A percentile compares a stretch with the other conserved stretches of the same genome.
These are phyloP conservation scores for Ophiostoma tasmaniense DNA, from an alignment of 2,329 filamentous ascomycete species.

Conservation along the genomic window DNA sequence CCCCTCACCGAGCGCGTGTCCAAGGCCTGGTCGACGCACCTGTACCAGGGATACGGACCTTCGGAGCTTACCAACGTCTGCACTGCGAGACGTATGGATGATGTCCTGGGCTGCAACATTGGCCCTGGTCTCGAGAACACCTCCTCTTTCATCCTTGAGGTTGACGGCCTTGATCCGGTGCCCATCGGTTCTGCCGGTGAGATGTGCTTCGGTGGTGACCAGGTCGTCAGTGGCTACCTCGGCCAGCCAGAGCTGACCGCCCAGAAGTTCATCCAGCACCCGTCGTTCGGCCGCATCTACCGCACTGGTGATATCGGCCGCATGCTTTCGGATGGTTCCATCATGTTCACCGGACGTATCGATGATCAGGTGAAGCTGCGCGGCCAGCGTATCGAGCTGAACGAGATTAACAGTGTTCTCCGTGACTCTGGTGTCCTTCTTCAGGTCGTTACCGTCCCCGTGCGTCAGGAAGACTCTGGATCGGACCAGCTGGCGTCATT, in stretches of 20 bases:
- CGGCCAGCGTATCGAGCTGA: slow-evolving; percentile 70
- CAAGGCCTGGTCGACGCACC: slow-evolving; percentile 55
- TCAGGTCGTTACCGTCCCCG: slow-evolving; percentile 58
- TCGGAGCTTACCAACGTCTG: slow-evolving; percentile 86
- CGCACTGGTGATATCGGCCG: slow-evolving; percentile 75
- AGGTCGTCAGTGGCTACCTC: slow-evolving; percentile 69
- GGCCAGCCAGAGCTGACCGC: slow-evolving; percentile 53
- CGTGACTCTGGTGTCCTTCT: slow-evolving; percentile 42
- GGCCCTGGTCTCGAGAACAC: slow-evolving; percentile 68
- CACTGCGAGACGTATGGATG: slow-evolving; percentile 57
- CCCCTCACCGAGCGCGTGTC: slow-evolving; percentile 68
- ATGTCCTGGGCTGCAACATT: slow-evolving; percentile 64
- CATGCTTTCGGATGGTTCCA: slow-evolving; percentile 65
- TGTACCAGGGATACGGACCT: slow-evolving; percentile 78
- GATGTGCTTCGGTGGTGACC: slow-evolving; percentile 77
- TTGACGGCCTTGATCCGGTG: slow-evolving; percentile 41
- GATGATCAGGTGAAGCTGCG: slow-evolving; percentile 78
- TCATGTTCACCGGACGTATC: slow-evolving; percentile 63
- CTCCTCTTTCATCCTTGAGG: slow-evolving; percentile 57
- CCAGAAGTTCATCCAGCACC: slow-evolving; percentile 61
- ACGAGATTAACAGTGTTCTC: slow-evolving; percentile 61
- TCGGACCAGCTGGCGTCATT: slow-evolving; percentile 58
- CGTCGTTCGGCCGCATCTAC: slow-evolving; percentile 63
- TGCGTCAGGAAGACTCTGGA: slow-evolving; percentile 33
- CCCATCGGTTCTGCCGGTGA: slow-evolving; percentile 70